These are phyloP conservation scores for Suillus variegatus DNA, from an alignment of 768 basidiomycete genomes.

Conservation along the genomic window DNA sequence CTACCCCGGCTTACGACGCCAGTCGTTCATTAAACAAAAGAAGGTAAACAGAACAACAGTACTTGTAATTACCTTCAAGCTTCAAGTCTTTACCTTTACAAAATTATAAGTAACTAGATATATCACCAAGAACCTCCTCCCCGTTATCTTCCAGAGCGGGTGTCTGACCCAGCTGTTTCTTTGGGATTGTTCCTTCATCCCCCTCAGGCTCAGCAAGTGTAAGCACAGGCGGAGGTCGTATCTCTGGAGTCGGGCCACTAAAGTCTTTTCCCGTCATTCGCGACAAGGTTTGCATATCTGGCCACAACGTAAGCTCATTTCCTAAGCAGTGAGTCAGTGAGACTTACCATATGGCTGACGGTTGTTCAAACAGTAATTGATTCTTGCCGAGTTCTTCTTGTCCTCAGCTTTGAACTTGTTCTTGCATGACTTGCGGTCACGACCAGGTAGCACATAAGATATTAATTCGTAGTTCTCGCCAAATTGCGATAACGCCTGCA, in stretches of 20 bases:
- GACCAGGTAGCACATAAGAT: conserved; percentile 79
- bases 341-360: conserved; percentile 73
- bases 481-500: conserved; percentile 83
- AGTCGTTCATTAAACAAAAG: neutral
- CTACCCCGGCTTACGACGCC: conserved; percentile 49
- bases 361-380: conserved; percentile 75
- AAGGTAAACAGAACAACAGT: neutral
- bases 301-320: conserved; percentile 1
- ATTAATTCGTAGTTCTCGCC: conserved; percentile 94
- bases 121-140: conserved; percentile 33
- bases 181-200: neutral
- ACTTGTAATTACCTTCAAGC: too few relatives aligned
- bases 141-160: conserved; percentile 33
- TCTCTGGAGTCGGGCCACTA: conserved; percentile 76
- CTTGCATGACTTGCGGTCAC: conserved; percentile 88
- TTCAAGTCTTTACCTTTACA: conserved; percentile 13
- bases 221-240: conserved; percentile 43
- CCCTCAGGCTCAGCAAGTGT: conserved; percentile 31
- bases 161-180: conserved; percentile 10
- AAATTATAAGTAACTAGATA: conserved; percentile 20
- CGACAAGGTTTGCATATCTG: conserved; percentile 73
- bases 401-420: conserved; percentile 94
- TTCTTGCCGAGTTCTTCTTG: conserved; percentile 72
- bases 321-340: neutral
- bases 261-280: conserved; percentile 87